Evolutionary conservation across 495 filamentous ascomycete genomes (phyloP), one percentile per base, ranked within the genome.

Genomic region (Diplogelasinospora grovesii): DNA sequence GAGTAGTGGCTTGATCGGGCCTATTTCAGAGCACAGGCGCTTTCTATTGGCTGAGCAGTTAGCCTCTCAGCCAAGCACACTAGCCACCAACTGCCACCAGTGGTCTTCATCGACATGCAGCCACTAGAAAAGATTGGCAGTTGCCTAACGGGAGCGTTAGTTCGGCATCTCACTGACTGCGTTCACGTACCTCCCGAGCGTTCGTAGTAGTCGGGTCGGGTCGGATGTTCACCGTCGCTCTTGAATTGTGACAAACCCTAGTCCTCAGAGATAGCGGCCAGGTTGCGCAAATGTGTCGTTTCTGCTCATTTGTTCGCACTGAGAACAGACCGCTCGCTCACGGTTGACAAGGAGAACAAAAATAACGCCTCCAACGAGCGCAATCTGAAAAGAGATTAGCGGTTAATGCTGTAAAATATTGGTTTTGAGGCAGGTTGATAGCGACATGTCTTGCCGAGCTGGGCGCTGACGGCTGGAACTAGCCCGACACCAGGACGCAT

Each of bases 401-500:
- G 10, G n/a, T n/a, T 6, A 13, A n/a, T n/a, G n/a, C n/a, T n/a
- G n/a, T n/a, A n/a, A n/a, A n/a, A n/a, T n/a, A n/a, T n/a, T n/a
- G n/a, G n/a, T n/a, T n/a, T n/a, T n/a, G n/a, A n/a, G n/a, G n/a
- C n/a, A 16, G 31, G 18, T 31, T 29, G 33, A 38, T 38, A 48
- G 35, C 28, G 45, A 43, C 22, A 29, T 37, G 31, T 24, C 38
- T 26, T 39, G 16, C 41, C 24, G 11, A 45, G 26, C 27, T 39
- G 19, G 29, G 43, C 19, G 20, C n/a, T 39, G 27, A 39, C 13
- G 27, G 19, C 20, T 41, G 36, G 39, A 32, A 39, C 49, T 41
- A 41, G 26, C 24, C 36, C 36, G 30, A 22, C 45, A 38, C 36
- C 36, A 42, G 31, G 34, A 47, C 30, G 39, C 38, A 54, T 46